Base-by-base conservation (phyloP, 345 rosid genomes). In the Physaria fendleri region DNA sequence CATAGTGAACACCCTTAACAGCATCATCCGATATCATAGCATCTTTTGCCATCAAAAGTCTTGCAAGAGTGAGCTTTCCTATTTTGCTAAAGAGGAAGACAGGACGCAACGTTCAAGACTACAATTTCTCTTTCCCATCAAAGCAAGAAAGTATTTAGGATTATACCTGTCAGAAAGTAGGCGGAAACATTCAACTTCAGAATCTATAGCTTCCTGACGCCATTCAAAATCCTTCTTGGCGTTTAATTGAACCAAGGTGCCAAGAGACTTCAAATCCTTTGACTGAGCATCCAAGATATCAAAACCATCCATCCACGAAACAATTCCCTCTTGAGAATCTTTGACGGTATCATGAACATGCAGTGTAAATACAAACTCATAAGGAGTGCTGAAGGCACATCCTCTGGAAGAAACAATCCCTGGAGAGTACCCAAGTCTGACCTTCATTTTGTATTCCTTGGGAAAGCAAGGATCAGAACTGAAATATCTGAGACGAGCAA, bases 1-100 rank as follows among this genome's bases (percentile, higher is more conserved):
- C 76, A 56, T 69, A 82, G 45, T 86, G 81, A 47, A 22, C 55
- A 59, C 55, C 56, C 55, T 71, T 71, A n/a, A 49, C 63, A 27
- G 72, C 37, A 60, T 28, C 46, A 38, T 74, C 57, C 48, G 61
- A 56, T 35, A 38, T 15, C 72, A 78, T 69, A 45, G 61, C 76
- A 71, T 89, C 81, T 59, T 54, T 69, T 47, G 97, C 94, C 73
- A 72, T 81, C 84, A 86, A 68, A 76, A 89, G 76, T 75, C 88
- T 86, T 15, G 94, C 98, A 65, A 88, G 84, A 6, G 88, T 83
- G 71, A 92, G 89, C 80, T 92, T 92, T 57, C 95, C 95, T 59
- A 92, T 86, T 83, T 92, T 92, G 74, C 95, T 88, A n/a, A n/a
- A n/a, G n/a, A n/a, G 60, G 22, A 27, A 22, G 7, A 58, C n/a